Evolutionary conservation across 2,329 filamentous ascomycete genomes (phyloP).

Genomic region (Geosmithia flava): DNA sequence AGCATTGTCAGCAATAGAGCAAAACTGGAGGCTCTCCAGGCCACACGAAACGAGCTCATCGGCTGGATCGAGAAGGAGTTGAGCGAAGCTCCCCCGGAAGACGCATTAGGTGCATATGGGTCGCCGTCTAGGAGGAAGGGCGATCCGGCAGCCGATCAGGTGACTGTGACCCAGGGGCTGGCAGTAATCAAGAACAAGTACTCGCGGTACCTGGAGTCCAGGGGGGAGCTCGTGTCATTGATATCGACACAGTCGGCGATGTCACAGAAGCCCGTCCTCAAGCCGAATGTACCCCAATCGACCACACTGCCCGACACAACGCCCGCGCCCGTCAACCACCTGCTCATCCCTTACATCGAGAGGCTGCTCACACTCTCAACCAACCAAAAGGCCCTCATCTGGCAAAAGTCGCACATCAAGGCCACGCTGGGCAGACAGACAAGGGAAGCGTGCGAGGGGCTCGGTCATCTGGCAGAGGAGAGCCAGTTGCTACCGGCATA

Average conservation of each 20-base stretch:
- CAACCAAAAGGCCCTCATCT: conserved; percentile 42
- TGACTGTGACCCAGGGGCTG: conserved; percentile 25
- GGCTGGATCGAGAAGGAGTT: conserved; percentile 54
- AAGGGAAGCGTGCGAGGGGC: conserved; percentile 33
- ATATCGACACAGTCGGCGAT: conserved; percentile 17
- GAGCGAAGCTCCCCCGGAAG: conserved; percentile 31
- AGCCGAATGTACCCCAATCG: not conserved
- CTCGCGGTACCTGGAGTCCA: conserved; percentile 33
- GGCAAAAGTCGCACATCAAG: conserved; percentile 46
- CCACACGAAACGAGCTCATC: conserved; percentile 47
- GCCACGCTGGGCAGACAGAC: conserved; percentile 34
- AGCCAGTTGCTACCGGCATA: conserved; percentile 47
- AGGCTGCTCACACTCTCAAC: conserved; percentile 37
- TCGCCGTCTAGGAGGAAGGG: conserved; percentile 10
- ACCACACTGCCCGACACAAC: not conserved
- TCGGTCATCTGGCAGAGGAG: conserved; percentile 46
- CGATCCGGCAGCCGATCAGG: conserved; percentile 9
- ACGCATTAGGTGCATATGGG: conserved; percentile 12
- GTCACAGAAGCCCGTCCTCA: conserved; percentile 6
- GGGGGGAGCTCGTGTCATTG: conserved; percentile 33
- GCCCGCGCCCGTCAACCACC: conserved; percentile 17
- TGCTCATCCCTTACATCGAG: conserved; percentile 45
- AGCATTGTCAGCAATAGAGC: conserved; percentile 21
- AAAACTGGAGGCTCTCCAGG: conserved; percentile 40
- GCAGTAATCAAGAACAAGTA: conserved; percentile 41